A percentile compares a stretch with the other conserved stretches of the same genome.
Conservation (phyloP, 176 grass and related monocot genomes). For the Areca catechu region DNA sequence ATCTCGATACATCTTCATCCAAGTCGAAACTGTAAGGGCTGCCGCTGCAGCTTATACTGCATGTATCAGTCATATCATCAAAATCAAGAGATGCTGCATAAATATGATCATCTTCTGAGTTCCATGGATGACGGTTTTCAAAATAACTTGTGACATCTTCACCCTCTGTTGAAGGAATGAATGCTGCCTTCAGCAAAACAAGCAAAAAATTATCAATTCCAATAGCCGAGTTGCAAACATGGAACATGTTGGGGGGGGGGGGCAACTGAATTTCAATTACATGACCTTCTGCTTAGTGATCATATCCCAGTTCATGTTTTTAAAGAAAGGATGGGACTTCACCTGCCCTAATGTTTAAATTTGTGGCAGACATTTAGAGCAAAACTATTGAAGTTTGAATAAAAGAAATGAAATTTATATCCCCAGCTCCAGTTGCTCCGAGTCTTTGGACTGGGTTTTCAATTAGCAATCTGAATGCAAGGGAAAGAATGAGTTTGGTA, state of each 20-base stretch:
- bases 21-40: conserved; percentile 52
- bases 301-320: conserved; percentile 87
- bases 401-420: conserved; percentile 51
- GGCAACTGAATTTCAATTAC: neutral
- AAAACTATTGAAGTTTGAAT: conserved; percentile 1
- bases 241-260: neutral
- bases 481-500: neutral
- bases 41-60: conserved; percentile 72
- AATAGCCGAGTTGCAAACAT: neutral
- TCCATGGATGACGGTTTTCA: conserved; percentile 65
- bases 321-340: conserved; percentile 91
- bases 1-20: conserved; percentile 70
- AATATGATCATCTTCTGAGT: conserved; percentile 30
- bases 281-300: conserved; percentile 73
- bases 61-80: conserved; percentile 53
- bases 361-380: conserved; percentile 26
- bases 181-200: conserved; percentile 40
- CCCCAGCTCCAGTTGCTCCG: conserved; percentile 78
- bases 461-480: conserved; percentile 46
- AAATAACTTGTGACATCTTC: conserved; percentile 98
- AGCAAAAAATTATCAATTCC: neutral
- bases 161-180: conserved; percentile 79
- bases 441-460: conserved; percentile 83
- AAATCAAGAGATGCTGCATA: conserved; percentile 30
- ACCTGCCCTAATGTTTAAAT: conserved; percentile 79